Evolutionary conservation across 164 flowering plant genomes (phyloP), one percentile per base, ranked within the genome.

Genomic region (Umbilicus rupestris): DNA sequence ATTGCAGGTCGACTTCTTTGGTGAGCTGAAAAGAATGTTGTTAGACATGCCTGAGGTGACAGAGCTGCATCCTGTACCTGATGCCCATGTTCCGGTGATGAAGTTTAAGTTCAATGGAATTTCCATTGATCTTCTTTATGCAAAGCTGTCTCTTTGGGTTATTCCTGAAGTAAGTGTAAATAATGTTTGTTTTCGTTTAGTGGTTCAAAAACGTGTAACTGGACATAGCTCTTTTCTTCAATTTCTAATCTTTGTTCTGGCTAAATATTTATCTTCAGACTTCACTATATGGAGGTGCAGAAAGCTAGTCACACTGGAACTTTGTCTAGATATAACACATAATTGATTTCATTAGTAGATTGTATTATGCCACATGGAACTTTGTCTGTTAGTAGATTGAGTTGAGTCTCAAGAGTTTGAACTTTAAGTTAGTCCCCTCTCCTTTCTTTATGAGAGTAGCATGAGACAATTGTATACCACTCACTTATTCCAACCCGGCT

Each of bases 71-170:
- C 94, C 97, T 29, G 97, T 94, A 28, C 93, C 96, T 63, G 98
- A 91, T 81, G 97, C 97, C 69, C 87, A 88, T 83, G 99, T 95
- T 28, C 99, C 97, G 19, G 96, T 95, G 62, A 78, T 95, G 97
- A 81, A 39, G 72, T 95, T 95, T 76, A 91, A 90, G 71, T 88
- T 92, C 71, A 83, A 59, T 73, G 96, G 96, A 45, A 85, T 95
- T 63, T 95, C 99, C 19, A 87, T 95, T 46, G 99, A 95, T 70
- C 94, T 92, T 70, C 89, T 95, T 20, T 95, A 92, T 75, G 97
- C 97, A 50, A 82, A 75, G 71, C 75, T 92, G 16, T 74, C 97
- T 15, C 90, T 88, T 50, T 82, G 89, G 87, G 90, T 84, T 57
- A 81, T 95, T 79, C 97, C 99, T 73, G 99, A 95, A 73, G 99